Conservation (phyloP, 2,329 filamentous ascomycete species). For the Dactylonectria estremocensis region DNA sequence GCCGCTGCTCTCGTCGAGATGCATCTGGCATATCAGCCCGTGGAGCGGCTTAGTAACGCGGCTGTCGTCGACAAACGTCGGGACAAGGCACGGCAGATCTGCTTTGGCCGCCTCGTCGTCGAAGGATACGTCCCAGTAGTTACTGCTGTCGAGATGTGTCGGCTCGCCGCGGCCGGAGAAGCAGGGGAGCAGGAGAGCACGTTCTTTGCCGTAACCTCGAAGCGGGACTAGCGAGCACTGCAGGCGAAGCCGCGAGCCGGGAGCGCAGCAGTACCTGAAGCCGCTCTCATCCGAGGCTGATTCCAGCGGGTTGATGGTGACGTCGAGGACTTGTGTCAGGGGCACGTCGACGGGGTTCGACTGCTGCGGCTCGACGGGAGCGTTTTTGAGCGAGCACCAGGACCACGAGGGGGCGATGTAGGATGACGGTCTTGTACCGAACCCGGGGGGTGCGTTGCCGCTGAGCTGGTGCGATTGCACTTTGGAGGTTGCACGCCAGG, state of each 20-base stretch:
- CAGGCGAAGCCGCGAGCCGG: conserved; percentile 16
- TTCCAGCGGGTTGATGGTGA: not conserved
- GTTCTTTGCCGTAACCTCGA: not conserved
- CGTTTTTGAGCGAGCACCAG: conserved; percentile 35
- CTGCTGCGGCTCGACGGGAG: conserved; percentile 24
- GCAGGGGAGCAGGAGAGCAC: not conserved
- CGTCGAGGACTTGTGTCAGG: conserved; percentile 14
- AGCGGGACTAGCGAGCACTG: conserved; percentile 26
- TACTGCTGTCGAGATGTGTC: not conserved
- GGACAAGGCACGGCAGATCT: conserved; percentile 13
- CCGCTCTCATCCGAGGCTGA: not conserved
- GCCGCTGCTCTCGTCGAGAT: not conserved
- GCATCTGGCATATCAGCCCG: conserved; percentile 13
- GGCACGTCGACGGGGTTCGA: not conserved
- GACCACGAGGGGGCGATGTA: conserved; percentile 31
- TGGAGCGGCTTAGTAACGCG: conserved; percentile 8
- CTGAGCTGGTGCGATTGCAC: conserved; percentile 1
- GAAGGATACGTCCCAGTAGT: conserved; percentile 31
- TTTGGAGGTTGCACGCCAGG: conserved; percentile 31
- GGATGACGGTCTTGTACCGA: not conserved
- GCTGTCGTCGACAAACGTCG: conserved; percentile 18
- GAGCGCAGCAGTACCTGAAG: conserved; percentile 18
- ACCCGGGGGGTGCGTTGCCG: conserved; percentile 5
- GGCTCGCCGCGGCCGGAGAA: not conserved
- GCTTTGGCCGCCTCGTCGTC: conserved; percentile 23